Evolutionary conservation across 768 basidiomycete genomes (phyloP).

Genomic region (Boletus insuetus): DNA sequence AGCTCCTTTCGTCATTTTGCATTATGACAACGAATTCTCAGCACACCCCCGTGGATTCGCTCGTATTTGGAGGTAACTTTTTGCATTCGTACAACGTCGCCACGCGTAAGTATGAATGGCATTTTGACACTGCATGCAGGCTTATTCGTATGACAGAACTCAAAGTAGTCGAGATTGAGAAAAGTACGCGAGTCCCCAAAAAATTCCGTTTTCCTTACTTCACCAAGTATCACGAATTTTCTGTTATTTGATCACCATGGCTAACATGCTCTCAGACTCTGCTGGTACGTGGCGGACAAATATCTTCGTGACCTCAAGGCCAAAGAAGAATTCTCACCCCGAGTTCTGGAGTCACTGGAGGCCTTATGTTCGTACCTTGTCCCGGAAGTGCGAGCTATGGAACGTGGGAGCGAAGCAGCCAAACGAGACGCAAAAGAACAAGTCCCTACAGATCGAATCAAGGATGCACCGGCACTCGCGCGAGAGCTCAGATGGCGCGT

Average conservation of each 20-base stretch:
- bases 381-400: conserved; percentile 68
- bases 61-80: conserved; percentile 98
- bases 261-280: conserved; percentile 50
- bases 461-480: conserved; percentile 77
- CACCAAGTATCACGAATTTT: conserved; percentile 49
- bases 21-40: conserved; percentile 30
- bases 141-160: conserved; percentile 56
- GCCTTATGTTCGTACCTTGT: conserved; percentile 78
- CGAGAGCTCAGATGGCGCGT: conserved; percentile 86
- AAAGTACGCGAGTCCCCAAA: conserved; percentile 87
- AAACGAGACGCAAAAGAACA: conserved; percentile 80
- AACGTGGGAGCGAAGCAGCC: conserved; percentile 64
- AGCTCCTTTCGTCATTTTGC: neutral
- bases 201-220: conserved; percentile 88
- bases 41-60: conserved; percentile 88
- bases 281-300: conserved; percentile 88
- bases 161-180: conserved; percentile 87
- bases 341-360: conserved; percentile 69
- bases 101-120: conserved; percentile 58
- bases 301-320: conserved; percentile 70
- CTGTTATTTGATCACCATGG: conserved; percentile 8
- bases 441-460: conserved; percentile 76
- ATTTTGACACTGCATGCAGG: neutral
- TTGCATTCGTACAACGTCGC: conserved; percentile 88
- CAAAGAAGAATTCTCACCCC: conserved; percentile 47